phyloP scores from a whole-genome alignment of 2,329 filamentous ascomycete genomes.

The Colletotrichum melonis region DNA sequence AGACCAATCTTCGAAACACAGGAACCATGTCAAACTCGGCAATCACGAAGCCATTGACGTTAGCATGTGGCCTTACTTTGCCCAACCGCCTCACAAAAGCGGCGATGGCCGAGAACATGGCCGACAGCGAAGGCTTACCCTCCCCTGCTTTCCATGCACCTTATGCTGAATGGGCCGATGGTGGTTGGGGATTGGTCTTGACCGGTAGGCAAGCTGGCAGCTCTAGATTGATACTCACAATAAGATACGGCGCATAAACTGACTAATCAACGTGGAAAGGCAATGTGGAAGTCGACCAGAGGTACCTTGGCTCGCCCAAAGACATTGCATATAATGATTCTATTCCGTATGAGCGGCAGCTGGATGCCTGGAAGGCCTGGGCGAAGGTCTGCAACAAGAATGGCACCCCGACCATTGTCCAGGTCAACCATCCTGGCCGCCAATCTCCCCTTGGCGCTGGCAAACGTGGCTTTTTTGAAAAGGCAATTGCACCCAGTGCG shows the following conservation, averaged over 20 bases:
- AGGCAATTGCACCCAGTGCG: slow-evolving; percentile 56
- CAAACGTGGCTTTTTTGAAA: slow-evolving; percentile 46
- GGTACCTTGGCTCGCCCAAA: slow-evolving; percentile 47
- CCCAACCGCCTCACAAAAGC: slow-evolving; percentile 66
- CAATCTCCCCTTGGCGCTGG: slow-evolving; percentile 55
- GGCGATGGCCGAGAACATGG: slow-evolving; percentile 60
- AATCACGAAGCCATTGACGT: slow-evolving; percentile 51
- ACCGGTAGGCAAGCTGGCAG: slow-evolving; percentile 47
- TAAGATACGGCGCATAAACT: neutral
- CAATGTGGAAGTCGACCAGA: slow-evolving; percentile 56
- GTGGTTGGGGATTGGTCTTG: slow-evolving; percentile 64
- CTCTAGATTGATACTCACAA: no score
- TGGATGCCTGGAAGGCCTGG: slow-evolving; percentile 52
- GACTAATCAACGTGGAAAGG: slow-evolving; percentile 40
- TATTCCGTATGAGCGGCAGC: slow-evolving; percentile 41
- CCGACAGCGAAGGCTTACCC: slow-evolving; percentile 55
- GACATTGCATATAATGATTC: slow-evolving; percentile 49
- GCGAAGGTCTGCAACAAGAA: slow-evolving; percentile 44
- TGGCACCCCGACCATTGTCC: slow-evolving; percentile 53
- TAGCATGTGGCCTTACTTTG: slow-evolving; percentile 66
- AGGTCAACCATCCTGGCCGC: slow-evolving; percentile 60
- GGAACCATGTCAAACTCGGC: slow-evolving; percentile 9
- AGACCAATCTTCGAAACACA: neutral
- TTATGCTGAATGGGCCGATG: slow-evolving; percentile 65
- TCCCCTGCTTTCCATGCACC: slow-evolving; percentile 53